Base-by-base conservation (phyloP, 495 filamentous ascomycete species). In the Aspergillus nidulans region DNA sequence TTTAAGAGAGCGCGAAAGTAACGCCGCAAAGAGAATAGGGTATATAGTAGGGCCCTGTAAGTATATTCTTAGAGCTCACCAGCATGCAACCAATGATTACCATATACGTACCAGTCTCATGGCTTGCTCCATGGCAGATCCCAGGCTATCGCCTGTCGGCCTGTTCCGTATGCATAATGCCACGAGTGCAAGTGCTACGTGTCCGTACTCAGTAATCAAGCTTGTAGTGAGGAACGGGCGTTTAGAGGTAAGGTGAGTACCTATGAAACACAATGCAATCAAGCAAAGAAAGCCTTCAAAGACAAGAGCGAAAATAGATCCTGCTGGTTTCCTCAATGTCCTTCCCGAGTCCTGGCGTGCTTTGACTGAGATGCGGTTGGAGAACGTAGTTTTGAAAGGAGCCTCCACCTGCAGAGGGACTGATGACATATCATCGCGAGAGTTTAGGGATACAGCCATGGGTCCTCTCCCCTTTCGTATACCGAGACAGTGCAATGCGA, bases 251-350 rank as follows among this genome's bases (percentile, higher is more conserved):
- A 24, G 30, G 30, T 10, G 34, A 1, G 10, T 43, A 56, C 53
- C 53, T 13, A 56, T 49, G 38, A 56, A 56, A n/a, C 53, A 56
- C 25, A 56, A 30, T 1, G 53, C 45, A 12, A 56, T 45, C 15
- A 56, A 0, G 20, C 53, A 56, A 12, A 56, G 45, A n/a, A 56
- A 43, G 0, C 15, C 24, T 16, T 56, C 53, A 6, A 56, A 49
- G 0, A 49, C 18, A 20, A 56, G 46, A 1, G 53, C 36, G 24
- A 56, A 10, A 36, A 56, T 49, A 1, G 53, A 56, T 9, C 53
- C 53, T n/a, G 45, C 53, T 4, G 53, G 53, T 19, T 56, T 42
- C 25, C 21, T 56, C 25, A 56, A 19, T 6, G 9, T 23, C n/a
- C 9, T 34, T 1, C 45, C 53, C 2, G 34, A 30, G 18, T 20